These are phyloP conservation scores for Colletotrichum sp. DNA, from an alignment of 2,329 filamentous ascomycete genomes.

Conservation along the genomic window DNA sequence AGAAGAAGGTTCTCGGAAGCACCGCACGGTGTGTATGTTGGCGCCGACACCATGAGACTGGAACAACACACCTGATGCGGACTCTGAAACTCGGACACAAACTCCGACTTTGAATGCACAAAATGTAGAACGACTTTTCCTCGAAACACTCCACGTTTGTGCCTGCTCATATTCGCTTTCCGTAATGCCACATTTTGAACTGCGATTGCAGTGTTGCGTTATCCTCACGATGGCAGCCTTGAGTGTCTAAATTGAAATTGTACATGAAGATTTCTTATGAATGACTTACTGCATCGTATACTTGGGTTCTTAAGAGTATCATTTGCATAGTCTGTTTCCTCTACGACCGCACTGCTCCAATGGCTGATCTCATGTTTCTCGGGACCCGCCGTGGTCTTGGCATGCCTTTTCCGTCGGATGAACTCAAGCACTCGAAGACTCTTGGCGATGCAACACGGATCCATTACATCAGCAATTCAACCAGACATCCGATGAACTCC, in stretches of 20 bases:
- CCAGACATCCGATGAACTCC: background rate
- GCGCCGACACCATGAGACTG: background rate
- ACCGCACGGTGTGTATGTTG: background rate
- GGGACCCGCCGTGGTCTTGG: background rate
- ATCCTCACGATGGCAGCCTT: background rate
- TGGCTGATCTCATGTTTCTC: background rate
- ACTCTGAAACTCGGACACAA: background rate
- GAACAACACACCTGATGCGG: background rate
- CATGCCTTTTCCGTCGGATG: background rate
- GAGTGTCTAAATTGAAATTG: fast-evolving
- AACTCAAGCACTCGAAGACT: fast-evolving
- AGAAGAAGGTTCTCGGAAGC: background rate
- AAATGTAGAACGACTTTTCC: background rate
- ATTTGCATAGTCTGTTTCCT: background rate
- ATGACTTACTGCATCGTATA: background rate
- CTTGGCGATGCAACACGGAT: background rate
- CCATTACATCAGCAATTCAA: background rate
- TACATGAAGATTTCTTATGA: fast-evolving
- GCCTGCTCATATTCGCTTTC: background rate
- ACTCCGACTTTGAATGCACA: background rate
- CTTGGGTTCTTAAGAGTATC: background rate
- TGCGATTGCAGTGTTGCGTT: background rate
- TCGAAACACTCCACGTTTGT: fast-evolving
- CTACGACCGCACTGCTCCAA: background rate
- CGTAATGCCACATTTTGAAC: no score